phyloP scores from a whole-genome alignment of 805 yeast genomes.

The Scheffersomyces amazonensis region DNA sequence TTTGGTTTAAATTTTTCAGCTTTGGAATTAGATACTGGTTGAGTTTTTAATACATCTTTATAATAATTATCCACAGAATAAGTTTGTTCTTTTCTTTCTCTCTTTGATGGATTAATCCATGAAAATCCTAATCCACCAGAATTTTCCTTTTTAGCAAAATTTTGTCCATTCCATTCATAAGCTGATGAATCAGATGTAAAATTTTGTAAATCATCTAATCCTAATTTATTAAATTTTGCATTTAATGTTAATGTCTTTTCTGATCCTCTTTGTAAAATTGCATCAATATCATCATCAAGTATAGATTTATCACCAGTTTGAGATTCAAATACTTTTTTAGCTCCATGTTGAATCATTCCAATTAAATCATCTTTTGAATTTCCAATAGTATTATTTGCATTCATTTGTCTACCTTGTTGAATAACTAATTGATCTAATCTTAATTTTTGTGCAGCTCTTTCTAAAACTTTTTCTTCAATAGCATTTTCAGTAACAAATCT shows the following conservation, averaged over 20 bases:
- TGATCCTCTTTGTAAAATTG: slow-evolving; percentile 75
- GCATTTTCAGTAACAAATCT: slow-evolving; percentile 95
- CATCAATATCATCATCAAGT: slow-evolving; percentile 75
- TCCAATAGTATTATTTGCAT: slow-evolving; percentile 46
- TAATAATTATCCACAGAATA: slow-evolving; percentile 76
- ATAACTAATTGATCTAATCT: slow-evolving; percentile 92
- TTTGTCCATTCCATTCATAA: slow-evolving; percentile 95
- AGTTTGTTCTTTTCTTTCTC: slow-evolving; percentile 76
- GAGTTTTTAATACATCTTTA: slow-evolving; percentile 58
- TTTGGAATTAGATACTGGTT: slow-evolving; percentile 8
- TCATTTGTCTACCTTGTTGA: slow-evolving; percentile 76
- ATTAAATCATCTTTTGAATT: slow-evolving; percentile 79
- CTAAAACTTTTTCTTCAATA: slow-evolving; percentile 93
- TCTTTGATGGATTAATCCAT: slow-evolving; percentile 74
- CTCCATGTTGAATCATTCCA: slow-evolving; percentile 97
- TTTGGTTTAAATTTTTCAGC: slow-evolving; percentile 30
- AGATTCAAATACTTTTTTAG: slow-evolving; percentile 77
- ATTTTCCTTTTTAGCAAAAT: slow-evolving; percentile 58
- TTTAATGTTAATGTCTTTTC: slow-evolving; percentile 77
- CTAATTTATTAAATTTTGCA: slow-evolving; percentile 78
- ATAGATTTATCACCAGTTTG: slow-evolving; percentile 21
- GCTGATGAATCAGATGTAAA: slow-evolving; percentile 87
- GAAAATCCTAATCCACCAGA: slow-evolving; percentile 38
- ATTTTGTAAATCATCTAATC: slow-evolving; percentile 90
- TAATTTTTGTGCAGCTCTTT: slow-evolving; percentile 91